Conservation (phyloP, 768 basidiomycete genomes). For the Psilocybe azurescens region DNA sequence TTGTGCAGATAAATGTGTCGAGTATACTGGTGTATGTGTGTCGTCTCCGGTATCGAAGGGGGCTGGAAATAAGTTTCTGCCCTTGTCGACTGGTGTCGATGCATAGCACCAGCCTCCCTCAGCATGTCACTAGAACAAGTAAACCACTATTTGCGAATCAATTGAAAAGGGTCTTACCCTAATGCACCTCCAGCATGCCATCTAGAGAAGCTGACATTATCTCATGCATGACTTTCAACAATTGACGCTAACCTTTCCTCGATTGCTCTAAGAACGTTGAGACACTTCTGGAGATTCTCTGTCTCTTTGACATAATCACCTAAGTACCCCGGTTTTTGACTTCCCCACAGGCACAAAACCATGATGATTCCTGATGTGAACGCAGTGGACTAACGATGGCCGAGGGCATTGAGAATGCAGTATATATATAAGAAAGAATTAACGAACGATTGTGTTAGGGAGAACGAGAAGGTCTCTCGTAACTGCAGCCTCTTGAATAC, state of each 20-base stretch:
- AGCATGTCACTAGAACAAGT: not conserved
- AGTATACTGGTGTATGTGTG: not conserved
- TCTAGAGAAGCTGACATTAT: not conserved
- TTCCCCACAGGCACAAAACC: not conserved
- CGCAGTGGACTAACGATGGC: not conserved
- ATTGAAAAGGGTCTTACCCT: not conserved
- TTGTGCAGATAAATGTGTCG: too few relatives aligned
- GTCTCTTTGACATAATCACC: not conserved
- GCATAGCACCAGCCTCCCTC: not conserved
- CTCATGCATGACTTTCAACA: not conserved
- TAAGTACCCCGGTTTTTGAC: not conserved
- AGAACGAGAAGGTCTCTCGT: not conserved
- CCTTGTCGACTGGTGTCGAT: not conserved
- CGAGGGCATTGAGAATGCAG: not conserved
- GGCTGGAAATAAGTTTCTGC: not conserved
- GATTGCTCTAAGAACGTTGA: not conserved
- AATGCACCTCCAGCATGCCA: not conserved
- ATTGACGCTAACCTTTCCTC: not conserved
- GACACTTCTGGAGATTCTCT: not conserved
- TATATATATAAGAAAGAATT: not conserved
- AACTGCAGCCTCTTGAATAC: constrained; percentile 61
- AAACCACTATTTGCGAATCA: not conserved
- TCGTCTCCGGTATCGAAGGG: not conserved
- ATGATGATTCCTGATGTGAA: not conserved
- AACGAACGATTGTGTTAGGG: not conserved